Conservation (phyloP, 495 filamentous ascomycete species). For the Letharia columbiana region DNA sequence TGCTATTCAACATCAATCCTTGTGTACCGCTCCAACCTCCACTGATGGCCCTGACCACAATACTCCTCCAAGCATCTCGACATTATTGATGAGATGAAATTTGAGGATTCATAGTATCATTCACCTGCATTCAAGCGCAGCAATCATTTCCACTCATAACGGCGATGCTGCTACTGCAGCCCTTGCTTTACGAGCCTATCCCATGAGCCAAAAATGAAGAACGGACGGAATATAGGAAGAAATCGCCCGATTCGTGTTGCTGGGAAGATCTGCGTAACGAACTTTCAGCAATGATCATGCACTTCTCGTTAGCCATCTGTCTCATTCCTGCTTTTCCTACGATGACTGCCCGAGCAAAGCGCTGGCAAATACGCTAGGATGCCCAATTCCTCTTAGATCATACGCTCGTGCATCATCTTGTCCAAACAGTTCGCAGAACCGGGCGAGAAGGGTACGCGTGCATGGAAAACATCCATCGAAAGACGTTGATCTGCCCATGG, state of each 20-base stretch:
- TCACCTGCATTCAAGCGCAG: background rate
- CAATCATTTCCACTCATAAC: background rate
- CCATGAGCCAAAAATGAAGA: background rate
- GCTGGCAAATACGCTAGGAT: background rate
- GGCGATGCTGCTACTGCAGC: background rate
- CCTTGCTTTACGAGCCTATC: background rate
- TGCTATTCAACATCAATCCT: background rate
- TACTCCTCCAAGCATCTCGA: background rate
- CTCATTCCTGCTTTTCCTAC: background rate
- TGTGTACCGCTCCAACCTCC: background rate
- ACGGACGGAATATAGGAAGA: background rate
- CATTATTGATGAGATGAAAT: too few species aligned
- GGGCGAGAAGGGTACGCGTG: background rate
- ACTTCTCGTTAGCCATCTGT: background rate
- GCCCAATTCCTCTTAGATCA: background rate
- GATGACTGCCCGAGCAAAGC: background rate
- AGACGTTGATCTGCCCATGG: background rate
- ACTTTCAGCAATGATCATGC: background rate
- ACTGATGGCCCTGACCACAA: background rate
- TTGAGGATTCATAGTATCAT: background rate
- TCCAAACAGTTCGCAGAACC: background rate
- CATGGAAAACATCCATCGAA: background rate
- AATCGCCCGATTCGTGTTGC: background rate
- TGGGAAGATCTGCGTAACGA: background rate
- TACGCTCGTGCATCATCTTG: background rate